Base-by-base conservation (phyloP, 345 rosid genomes). In the Cardamine chenopodiifolia region DNA sequence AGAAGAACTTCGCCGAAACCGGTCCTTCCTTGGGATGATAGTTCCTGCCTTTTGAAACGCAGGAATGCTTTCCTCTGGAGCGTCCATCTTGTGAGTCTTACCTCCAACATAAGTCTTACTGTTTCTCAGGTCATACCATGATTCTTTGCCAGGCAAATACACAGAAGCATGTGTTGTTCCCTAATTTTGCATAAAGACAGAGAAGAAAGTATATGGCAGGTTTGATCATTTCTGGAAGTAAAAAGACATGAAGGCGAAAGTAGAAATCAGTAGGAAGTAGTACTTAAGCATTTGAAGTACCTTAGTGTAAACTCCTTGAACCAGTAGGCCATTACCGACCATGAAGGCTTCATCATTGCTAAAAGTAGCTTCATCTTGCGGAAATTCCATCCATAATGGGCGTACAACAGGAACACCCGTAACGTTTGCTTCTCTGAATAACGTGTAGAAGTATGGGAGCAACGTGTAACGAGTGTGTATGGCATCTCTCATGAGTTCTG, bases 341-440 rank as follows among this genome's bases (percentile, higher is more conserved):
- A 96, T 92, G 85, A 96, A 96, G 39, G 98, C 92, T 78, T 96
- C 99, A 56, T 92, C 99, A 39, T 89, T 96, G 70, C 63, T 81
- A 76, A 89, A 92, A 71, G 97, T 86, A 61, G 83, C 83, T 83
- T 90, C 93, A 62, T 96, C 99, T 45, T 81, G 83, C 37, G 99
- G 96, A 82, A 96, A 92, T 84, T 96, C 99, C 99, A 96, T 96
- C 99, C 99, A 96, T 73, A 96, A 63, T 32, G 99, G 97, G 15
- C 98, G 98, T 54, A 82, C 49, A 54, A 96, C 87, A 22, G 99
- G 98, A 78, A 88, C 75, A 73, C 99, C 99, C 11, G 80, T 90
- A 14, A 83, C 58, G 44, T 96, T 96, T 82, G 99, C 92, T 88
- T 90, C 99, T 84, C 99, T 82, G 73, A 96, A 96, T 69, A 92